Base-by-base conservation (phyloP, 1,284 basidiomycete genomes). In the Tilletia caries region DNA sequence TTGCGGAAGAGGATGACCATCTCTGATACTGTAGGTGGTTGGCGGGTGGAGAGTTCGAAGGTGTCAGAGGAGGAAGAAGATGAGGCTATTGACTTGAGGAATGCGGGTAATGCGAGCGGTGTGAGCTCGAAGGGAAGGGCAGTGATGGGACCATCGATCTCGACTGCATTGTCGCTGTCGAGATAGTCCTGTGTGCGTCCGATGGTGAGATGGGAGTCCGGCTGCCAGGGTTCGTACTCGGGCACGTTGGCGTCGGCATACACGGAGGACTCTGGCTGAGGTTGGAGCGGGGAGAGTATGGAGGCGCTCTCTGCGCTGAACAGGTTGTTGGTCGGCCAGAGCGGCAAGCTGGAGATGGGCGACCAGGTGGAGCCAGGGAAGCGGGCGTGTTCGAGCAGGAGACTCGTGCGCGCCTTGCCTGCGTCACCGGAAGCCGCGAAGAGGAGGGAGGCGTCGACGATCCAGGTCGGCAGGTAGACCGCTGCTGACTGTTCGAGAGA, bases 41-140 rank as follows among this genome's bases (percentile, higher is more conserved):
- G 58, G 27, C 58, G 58, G 13, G 58, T 62, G 29, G 58, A 62
- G 58, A 62, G 58, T 18, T 27, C 34, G 58, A 33, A 33, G 1
- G 3, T 3, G 13, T 54, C 52, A 25, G n/a, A 1, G 12, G n/a
- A 1, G 6, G 29, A 5, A 23, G 23, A 34, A 32, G 58, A 12
- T 62, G 13, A 18, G 20, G 33, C 32, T 33, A 20, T 18, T 32
- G 58, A 41, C 32, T 62, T 62, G 29, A 62, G 32, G n/a, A 62
- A 62, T 27, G 27, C 29, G 13, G 58, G 58, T 29, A 62, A 15
- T 12, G 58, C 33, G 58, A 62, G 58, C 8, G 58, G 58, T 3
- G 58, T 18, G 58, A 62, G 58, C 23, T 62, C 29, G 33, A 62
- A 62, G 27, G 58, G 58, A 5, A 62, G 58, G 27, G 58, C 58